Conservation (phyloP, 768 basidiomycete species). For the Xerocomellus amylosporus region DNA sequence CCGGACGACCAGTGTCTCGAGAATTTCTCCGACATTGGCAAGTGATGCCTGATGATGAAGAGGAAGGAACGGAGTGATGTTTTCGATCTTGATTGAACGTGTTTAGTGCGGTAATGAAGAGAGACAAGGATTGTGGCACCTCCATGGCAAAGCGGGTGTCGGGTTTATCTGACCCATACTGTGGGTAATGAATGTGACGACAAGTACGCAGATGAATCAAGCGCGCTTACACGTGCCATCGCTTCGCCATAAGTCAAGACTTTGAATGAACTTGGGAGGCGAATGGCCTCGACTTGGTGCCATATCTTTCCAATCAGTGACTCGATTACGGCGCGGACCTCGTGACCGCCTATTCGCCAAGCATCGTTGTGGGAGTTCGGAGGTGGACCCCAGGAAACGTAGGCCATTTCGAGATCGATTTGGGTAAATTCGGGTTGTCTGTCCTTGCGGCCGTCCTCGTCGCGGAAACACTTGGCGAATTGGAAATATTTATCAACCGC, state of each 20-base stretch:
- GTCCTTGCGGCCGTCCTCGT: slow-evolving; percentile 93
- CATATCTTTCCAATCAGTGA: slow-evolving; percentile 71
- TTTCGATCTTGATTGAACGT: slow-evolving; percentile 30
- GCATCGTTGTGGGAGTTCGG: slow-evolving; percentile 24
- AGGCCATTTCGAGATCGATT: slow-evolving; percentile 95
- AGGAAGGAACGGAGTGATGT: slow-evolving; percentile 33
- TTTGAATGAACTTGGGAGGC: slow-evolving; percentile 59
- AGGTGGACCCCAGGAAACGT: slow-evolving; percentile 72
- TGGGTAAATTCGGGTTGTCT: slow-evolving; percentile 97
- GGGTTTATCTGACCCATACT: slow-evolving; percentile 96
- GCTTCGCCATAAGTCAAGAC: slow-evolving; percentile 90
- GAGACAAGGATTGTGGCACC: slow-evolving; percentile 44
- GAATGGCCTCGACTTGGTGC: slow-evolving; percentile 61
- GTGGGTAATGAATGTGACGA: slow-evolving; percentile 18
- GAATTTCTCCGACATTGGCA: slow-evolving; percentile 23
- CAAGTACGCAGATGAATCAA: slow-evolving; percentile 6
- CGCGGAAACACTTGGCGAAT: slow-evolving; percentile 91
- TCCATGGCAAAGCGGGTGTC: slow-evolving; percentile 86
- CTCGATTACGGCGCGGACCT: slow-evolving; percentile 81
- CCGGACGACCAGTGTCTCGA: slow-evolving; percentile 37
- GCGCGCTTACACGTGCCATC: slow-evolving; percentile 72
- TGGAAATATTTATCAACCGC: slow-evolving; percentile 90
- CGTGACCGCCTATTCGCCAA: slow-evolving; percentile 85
- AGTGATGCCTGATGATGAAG: slow-evolving; percentile 23
- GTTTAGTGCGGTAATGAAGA: slow-evolving; percentile 8